Conservation (phyloP, 2,329 filamentous ascomycete genomes). For the Xylaria sp. region DNA sequence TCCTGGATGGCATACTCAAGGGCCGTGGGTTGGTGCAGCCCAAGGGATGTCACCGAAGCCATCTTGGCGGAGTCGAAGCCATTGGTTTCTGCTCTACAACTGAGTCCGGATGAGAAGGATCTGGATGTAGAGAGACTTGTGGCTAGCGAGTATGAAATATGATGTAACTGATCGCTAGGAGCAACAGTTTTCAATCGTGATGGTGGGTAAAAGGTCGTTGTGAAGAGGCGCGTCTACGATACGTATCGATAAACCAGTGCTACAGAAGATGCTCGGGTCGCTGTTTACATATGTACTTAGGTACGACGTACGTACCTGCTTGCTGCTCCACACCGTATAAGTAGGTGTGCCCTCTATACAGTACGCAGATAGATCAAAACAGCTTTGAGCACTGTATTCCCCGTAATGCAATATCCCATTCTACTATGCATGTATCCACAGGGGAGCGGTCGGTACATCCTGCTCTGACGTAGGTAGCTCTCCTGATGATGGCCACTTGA, state of each 20-base stretch:
- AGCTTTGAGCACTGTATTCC: no score
- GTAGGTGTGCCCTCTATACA: no score
- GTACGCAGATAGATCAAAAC: no score
- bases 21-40: conserved; percentile 87
- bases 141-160: background rate
- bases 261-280: no score
- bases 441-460: background rate
- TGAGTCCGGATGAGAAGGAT: background rate
- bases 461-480: conserved; percentile 46
- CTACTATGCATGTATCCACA: background rate
- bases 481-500: conserved; percentile 3
- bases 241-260: conserved; percentile 2
- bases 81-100: conserved; percentile 33
- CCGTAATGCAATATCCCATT: background rate
- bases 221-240: conserved; percentile 11
- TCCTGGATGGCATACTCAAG: conserved; percentile 86
- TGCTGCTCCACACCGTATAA: background rate
- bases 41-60: conserved; percentile 91
- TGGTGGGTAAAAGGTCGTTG: background rate
- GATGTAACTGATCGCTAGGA: background rate
- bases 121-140: background rate
- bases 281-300: background rate
- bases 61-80: conserved; percentile 60
- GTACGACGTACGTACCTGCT: background rate
- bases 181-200: background rate